Evolutionary conservation across 768 basidiomycete species (phyloP), one percentile per base, ranked within the genome.

Genomic region (Podaxis carcinomalis): DNA sequence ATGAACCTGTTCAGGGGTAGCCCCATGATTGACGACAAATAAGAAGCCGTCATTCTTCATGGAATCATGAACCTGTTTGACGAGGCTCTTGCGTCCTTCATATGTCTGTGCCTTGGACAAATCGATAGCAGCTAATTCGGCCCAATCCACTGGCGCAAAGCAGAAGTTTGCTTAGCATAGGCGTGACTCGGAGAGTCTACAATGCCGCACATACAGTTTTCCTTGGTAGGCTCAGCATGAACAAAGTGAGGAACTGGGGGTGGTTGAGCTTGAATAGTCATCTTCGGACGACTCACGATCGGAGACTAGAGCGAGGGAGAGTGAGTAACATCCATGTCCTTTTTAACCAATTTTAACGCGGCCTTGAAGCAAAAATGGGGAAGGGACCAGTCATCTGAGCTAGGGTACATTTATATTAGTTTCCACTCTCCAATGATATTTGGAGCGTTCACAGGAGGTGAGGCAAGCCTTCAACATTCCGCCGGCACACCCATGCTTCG

Each of bases 11-110:
- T 73, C 73, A 44, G 67, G 66, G 0, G 76, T 77, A 52, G 77
- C 74, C 13, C 81, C 81, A 64, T 83, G 82, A 58, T 81, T 80
- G 37, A 81, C 68, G 19, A 78, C 76, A 60, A 80, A 83, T 66
- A 82, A 77, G 68, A 83, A 83, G 1, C 77, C 77, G 32, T 73
- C 66, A 3, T 66, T 68, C 13, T 66, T 62, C 67, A 83, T 73
- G 2, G 82, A 81, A 49, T 79, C 73, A 47, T 69, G 71, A 6
- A 80, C 73, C 63, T 80, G 73, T 4, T 60, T 56, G 0, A 76
- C 75, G 4, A 84, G 67, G 37, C 64, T 64, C 1, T 68, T 66
- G 9, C 77, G 75, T 2, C 73, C 75, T 56, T 79, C 74, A 1
- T 67, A 65, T 14, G 72, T 79, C 4, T 63, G 51, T 1, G 73